Base-by-base conservation (phyloP, 768 basidiomycete genomes). In the Lepiota venenata region DNA sequence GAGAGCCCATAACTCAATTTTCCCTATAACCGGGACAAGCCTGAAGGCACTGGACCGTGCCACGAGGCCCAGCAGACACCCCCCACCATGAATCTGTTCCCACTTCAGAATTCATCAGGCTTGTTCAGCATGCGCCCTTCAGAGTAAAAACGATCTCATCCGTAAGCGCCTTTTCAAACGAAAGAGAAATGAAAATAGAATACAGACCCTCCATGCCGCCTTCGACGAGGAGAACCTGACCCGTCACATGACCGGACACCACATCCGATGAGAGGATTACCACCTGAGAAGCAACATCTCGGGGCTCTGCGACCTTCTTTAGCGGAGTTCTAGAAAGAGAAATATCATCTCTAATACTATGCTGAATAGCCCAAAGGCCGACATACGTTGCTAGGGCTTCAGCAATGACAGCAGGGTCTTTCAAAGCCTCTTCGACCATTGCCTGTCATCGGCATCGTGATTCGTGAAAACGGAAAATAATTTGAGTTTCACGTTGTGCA, bases 181-280 rank as follows among this genome's bases (percentile, higher is more conserved):
- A 32, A 9, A 32, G 9, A 32, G 10, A 9, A 32, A 11, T 2
- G 9, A 32, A 32, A 32, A 32, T 4, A 32, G 8, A 32, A 32
- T 32, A 32, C 32, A 9, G 8, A 71, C 88, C 88, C 75, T 90
- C 88, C 87, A 90, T 88, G 3, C 88, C 88, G 2, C 87, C 88
- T 43, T 81, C 78, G 4, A 88, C 74, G 82, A 87, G 85, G 22
- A 87, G 60, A 5, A 84, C 78, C 60, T 87, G 80, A 0, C 88
- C 88, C 1, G 83, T 79, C 11, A 89, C 76, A 61, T 89, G 88
- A 0, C 87, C 86, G 0, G 86, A 88, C 0, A 88, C 62, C 7
- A 66, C 67, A 10, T 77, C 67, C 0, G 85, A 88, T 0, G 87
- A 78, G 2, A 90, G 62, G 1, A 85, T 52, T 10, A 77, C 76